These are phyloP conservation scores for Stephania yunnanensis DNA, from an alignment of 164 flowering plant genomes.

Conservation along the genomic window DNA sequence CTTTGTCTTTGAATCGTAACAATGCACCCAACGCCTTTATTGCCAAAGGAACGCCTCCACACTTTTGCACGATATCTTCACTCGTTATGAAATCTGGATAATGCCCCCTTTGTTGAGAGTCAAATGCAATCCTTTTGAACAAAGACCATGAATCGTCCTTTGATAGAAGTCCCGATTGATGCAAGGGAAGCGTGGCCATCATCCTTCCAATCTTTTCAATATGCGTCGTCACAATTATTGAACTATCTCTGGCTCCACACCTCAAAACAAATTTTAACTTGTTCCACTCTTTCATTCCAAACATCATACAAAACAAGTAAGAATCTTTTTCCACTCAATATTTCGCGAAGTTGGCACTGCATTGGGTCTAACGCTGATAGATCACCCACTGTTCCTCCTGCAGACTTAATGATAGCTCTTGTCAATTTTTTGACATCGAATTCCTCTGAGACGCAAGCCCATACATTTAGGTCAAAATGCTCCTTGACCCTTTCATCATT, in stretches of 20 bases:
- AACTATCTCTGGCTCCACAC: background rate
- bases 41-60: slow-evolving; percentile 17
- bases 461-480: too few species aligned
- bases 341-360: background rate
- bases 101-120: background rate
- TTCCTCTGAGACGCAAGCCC: background rate
- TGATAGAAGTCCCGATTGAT: background rate
- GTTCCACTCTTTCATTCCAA: background rate
- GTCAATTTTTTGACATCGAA: background rate
- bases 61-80: slow-evolving; percentile 3
- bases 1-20: slow-evolving; percentile 3
- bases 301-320: slow-evolving; percentile 1
- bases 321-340: background rate
- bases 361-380: background rate
- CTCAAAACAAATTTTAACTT: background rate
- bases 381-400: background rate
- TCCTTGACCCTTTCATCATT: too few species aligned
- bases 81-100: background rate
- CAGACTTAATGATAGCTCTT: background rate
- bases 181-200: background rate
- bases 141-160: slow-evolving; percentile 7
- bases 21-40: slow-evolving; percentile 13
- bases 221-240: slow-evolving; percentile 1
- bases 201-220: background rate
- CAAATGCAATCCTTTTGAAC: background rate